Conservation (phyloP, 441 rosid genomes). For the Lepidium campestre region DNA sequence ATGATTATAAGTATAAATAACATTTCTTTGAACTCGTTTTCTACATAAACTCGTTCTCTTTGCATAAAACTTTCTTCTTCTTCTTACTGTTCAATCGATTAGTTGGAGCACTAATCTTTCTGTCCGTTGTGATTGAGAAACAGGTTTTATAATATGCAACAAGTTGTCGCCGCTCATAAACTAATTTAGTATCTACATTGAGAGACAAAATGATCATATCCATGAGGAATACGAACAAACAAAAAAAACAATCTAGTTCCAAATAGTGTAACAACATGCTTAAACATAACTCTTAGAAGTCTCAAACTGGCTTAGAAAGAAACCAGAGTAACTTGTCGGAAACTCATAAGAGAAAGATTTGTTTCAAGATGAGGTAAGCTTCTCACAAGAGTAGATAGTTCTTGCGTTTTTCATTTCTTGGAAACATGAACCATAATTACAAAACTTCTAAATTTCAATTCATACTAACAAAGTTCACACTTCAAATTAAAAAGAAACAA, state of each 20-base stretch:
- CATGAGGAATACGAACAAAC: background rate
- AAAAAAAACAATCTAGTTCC: background rate
- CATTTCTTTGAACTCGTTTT: constrained; percentile 94
- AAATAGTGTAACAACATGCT: background rate
- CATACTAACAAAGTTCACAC: no score
- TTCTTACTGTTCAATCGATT: constrained; percentile 57
- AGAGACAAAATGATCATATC: background rate
- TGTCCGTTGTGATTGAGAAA: constrained; percentile 33
- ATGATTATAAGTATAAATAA: constrained; percentile 31
- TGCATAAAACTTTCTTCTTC: constrained; percentile 89
- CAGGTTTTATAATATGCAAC: constrained; percentile 40
- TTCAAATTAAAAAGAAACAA: background rate
- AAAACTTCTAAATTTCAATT: background rate
- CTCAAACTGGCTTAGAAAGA: no score
- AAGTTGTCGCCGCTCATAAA: constrained; percentile 39
- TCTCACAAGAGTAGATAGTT: background rate
- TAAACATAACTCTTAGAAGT: no score
- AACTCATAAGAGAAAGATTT: no score
- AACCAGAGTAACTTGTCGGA: no score
- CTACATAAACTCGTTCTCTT: constrained; percentile 86
- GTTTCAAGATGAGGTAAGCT: background rate
- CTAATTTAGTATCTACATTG: background rate
- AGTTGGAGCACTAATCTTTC: constrained; percentile 58
- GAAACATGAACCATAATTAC: background rate
- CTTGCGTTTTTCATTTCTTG: background rate